Percentiles rank a stretch among this genome's conserved stretches.
These are phyloP conservation scores for Gypsophila paniculata DNA, from an alignment of 179 eudicot genomes.

Conservation along the genomic window DNA sequence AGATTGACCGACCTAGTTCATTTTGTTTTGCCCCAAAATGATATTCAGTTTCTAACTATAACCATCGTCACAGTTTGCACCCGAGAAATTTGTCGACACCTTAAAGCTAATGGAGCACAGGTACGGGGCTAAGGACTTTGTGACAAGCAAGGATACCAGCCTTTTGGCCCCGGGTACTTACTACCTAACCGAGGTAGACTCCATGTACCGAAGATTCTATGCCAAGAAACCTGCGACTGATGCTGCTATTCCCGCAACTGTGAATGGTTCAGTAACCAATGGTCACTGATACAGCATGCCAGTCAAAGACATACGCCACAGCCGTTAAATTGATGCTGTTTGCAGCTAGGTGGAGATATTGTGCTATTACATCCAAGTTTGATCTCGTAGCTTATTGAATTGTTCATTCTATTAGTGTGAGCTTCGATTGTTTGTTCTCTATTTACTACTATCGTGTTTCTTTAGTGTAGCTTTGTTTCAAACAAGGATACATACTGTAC, in stretches of 20 bases:
- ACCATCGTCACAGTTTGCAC: constrained; percentile 49
- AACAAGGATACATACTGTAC: neutral
- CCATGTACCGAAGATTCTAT: constrained; percentile 82
- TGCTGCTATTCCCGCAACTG: neutral
- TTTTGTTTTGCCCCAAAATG: neutral
- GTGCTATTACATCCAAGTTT: constrained; percentile 10
- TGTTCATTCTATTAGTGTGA: constrained; percentile 29
- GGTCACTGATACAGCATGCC: constrained; percentile 45
- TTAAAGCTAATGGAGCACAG: constrained; percentile 96
- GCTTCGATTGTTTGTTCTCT: constrained; percentile 5
- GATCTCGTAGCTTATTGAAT: constrained; percentile 1
- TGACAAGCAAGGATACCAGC: constrained; percentile 76
- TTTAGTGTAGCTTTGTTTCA: constrained; percentile 9
- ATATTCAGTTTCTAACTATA: neutral
- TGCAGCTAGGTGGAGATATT: constrained; percentile 2
- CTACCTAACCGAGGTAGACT: constrained; percentile 89
- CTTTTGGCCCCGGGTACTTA: constrained; percentile 87
- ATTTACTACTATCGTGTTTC: constrained; percentile 2
- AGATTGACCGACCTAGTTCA: neutral
- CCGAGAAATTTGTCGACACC: constrained; percentile 78
- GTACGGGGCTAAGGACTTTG: constrained; percentile 84
- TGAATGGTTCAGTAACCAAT: constrained; percentile 52
- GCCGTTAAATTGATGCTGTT: neutral
- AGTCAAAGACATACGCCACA: neutral
- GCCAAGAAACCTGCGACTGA: constrained; percentile 46